Conservation (phyloP, 78 protist genomes). For the Diacronema lutheri region DNA sequence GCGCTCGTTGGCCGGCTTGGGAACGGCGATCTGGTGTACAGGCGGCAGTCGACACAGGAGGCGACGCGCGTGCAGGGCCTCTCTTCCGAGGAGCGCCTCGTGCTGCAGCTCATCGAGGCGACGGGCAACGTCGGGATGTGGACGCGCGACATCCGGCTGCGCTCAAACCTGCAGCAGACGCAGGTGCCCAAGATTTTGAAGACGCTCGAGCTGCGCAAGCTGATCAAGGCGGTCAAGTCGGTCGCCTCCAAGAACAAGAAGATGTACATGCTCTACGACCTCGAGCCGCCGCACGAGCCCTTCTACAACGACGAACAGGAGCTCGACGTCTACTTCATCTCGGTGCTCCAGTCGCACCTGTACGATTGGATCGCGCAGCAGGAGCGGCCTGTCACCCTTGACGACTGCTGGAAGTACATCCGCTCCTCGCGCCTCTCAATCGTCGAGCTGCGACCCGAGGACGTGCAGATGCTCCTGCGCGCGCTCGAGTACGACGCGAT, state of each 20-base stretch:
- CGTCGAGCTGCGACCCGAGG: no score
- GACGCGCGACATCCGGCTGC: slow-evolving; percentile 52
- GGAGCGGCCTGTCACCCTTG: no score
- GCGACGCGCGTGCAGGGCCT: slow-evolving; percentile 18
- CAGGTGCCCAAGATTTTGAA: slow-evolving; percentile 60
- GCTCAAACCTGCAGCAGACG: slow-evolving; percentile 45
- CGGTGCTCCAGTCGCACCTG: neutral
- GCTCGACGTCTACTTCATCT: slow-evolving; percentile 10
- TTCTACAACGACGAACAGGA: slow-evolving; percentile 57
- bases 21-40: neutral
- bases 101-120: slow-evolving; percentile 52
- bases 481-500: no score
- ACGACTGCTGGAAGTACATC: no score
- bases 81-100: slow-evolving; percentile 51
- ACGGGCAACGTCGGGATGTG: slow-evolving; percentile 24
- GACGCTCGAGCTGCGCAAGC: slow-evolving; percentile 48
- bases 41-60: neutral
- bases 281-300: slow-evolving; percentile 62
- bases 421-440: no score
- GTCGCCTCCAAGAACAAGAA: slow-evolving; percentile 49
- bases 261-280: slow-evolving; percentile 60
- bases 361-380: no score
- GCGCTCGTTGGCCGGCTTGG: neutral
- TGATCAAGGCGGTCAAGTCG: slow-evolving; percentile 62
- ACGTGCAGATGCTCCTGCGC: no score